Evolutionary conservation across 352 stramenopile species (phyloP).

Genomic region (Phytophthora niederhauseri): DNA sequence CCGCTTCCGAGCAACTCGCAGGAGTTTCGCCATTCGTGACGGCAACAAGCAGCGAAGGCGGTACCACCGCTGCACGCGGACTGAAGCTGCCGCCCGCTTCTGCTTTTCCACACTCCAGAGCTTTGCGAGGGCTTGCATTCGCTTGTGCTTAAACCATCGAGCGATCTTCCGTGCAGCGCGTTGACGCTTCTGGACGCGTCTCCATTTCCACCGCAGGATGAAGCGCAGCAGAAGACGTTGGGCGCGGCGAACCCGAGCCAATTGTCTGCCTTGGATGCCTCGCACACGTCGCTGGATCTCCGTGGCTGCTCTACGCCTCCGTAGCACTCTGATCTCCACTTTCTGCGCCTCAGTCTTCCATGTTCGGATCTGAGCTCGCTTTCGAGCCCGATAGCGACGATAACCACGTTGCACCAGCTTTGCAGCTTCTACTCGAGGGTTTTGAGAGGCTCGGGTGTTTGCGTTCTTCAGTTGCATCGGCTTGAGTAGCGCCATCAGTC

Average conservation of each 20-base stretch:
- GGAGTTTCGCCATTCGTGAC: conserved; percentile 18
- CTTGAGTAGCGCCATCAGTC: conserved; percentile 18
- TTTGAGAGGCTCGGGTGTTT: conserved; percentile 6
- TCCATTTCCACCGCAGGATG: conserved; percentile 50
- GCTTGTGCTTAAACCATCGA: conserved; percentile 49
- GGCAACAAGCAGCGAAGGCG: conserved; percentile 33
- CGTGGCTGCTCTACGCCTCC: conserved; percentile 36
- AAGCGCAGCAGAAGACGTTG: conserved; percentile 32
- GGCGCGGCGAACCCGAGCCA: conserved; percentile 33
- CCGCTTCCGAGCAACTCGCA: conserved; percentile 23
- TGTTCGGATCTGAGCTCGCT: conserved; percentile 8
- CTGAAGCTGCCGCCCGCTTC: conserved; percentile 27
- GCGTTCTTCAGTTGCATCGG: conserved; percentile 12
- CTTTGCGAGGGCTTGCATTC: conserved; percentile 32
- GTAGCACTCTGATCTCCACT: conserved; percentile 38
- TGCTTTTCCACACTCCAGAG: conserved; percentile 46
- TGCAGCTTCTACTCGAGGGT: conserved; percentile 8
- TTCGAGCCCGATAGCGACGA: conserved; percentile 21
- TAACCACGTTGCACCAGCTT: conserved; percentile 41
- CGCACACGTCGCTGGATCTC: conserved; percentile 45
- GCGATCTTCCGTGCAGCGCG: conserved; percentile 38
- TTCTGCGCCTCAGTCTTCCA: conserved; percentile 37
- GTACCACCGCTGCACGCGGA: conserved; percentile 40
- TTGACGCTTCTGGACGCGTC: conserved; percentile 18
- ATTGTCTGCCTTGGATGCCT: conserved; percentile 29